Conservation (phyloP, 148 eudicot genomes). For the Talinum fruticosum region DNA sequence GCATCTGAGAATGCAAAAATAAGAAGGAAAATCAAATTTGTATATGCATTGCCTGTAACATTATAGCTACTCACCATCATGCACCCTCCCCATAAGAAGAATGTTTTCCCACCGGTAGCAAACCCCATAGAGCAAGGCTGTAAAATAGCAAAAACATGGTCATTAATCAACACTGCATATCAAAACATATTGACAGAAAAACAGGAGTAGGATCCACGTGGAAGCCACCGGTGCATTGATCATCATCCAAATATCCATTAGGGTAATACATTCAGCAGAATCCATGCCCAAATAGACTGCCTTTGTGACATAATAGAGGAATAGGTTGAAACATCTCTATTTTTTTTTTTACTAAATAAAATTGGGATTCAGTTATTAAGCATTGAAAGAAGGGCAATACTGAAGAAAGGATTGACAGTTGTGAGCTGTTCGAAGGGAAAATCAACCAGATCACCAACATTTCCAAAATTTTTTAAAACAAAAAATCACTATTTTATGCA, state of each 20-base stretch:
- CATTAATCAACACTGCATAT: slow-evolving; percentile 3
- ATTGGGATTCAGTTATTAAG: neutral
- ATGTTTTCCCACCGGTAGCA: slow-evolving; percentile 95
- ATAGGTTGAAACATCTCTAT: neutral
- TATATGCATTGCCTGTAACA: slow-evolving; percentile 6
- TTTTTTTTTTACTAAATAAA: too few species aligned
- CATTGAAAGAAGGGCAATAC: neutral
- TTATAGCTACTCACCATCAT: slow-evolving; percentile 76
- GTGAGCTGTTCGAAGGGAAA: neutral
- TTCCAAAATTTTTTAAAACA: neutral
- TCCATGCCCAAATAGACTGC: neutral
- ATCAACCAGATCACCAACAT: neutral
- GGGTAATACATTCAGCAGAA: neutral
- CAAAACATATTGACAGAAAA: neutral
- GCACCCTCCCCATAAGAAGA: slow-evolving; percentile 99
- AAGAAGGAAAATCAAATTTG: slow-evolving; percentile 6
- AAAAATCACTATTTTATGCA: neutral
- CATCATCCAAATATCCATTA: neutral
- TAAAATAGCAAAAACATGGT: slow-evolving; percentile 15
- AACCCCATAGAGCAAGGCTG: slow-evolving; percentile 99
- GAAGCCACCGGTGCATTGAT: neutral
- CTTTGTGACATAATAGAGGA: neutral
- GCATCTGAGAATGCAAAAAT: slow-evolving; percentile 60
- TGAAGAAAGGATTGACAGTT: neutral
- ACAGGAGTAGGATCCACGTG: neutral